Evolutionary conservation across 2,329 filamentous ascomycete genomes (phyloP), one percentile per base, ranked within the genome.

Genomic region (Aureobasidium vineae): DNA sequence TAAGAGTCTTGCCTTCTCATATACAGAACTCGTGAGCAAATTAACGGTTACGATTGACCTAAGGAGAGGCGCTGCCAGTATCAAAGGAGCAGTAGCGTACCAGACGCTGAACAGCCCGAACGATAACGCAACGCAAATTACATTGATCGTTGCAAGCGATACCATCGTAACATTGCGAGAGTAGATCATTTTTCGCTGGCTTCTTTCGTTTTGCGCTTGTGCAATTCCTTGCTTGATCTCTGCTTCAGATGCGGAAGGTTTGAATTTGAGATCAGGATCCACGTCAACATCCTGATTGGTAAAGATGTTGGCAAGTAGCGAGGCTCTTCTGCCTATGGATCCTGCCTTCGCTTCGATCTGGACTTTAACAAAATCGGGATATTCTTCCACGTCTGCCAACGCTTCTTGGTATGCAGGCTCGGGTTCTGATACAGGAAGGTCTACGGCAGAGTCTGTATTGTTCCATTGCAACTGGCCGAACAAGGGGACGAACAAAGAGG

Each of bases 41-140:
- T 82, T 81, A 45, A 78, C 69, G 0, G 77, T 74, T 68, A 81
- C 82, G 70, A 80, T 78, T 66, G 79, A 81, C 71, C 80, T 82
- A 53, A 82, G 72, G 3, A 66, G 43, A n/a, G 54, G 47, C 13
- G 65, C 38, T 6, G 23, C 19, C 15, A 66, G 19, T 23, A 66
- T 26, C 10, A 66, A 31, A 16, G 65, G 65, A 21, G 49, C 47
- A 16, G 52, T 7, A 33, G 56, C 56, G 23, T 66, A 66, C 65
- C 65, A 66, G n/a, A 52, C 53, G n/a, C 36, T 66, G 7, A 50
- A 45, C 1, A 53, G 19, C 11, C 31, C 65, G 26, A 66, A 66
- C 13, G 53, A 59, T 15, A 66, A 38, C 1, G 36, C 43, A 16
- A 66, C 15, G 36, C 53, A 61, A 4, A 28, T 2, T 28, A 36